Conservation (phyloP, 2,329 filamentous ascomycete species). For the Zelopaecilomyces penicillatus region DNA sequence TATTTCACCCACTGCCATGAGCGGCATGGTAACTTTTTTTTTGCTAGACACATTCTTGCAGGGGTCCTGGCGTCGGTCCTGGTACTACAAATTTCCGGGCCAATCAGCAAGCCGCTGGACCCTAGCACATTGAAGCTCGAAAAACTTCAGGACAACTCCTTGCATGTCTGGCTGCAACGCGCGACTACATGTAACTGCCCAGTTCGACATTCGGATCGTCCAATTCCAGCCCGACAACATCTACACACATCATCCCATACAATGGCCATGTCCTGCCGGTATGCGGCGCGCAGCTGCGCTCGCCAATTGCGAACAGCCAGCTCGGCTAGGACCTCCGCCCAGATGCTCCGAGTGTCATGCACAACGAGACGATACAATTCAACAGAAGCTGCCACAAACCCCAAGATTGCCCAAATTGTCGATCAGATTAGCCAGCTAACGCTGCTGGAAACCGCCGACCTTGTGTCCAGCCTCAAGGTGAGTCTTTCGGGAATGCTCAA, state of each 20-base stretch:
- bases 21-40: conserved; percentile 21
- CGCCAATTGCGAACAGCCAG: conserved; percentile 48
- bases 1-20: background rate
- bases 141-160: conserved; percentile 31
- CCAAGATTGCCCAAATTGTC: conserved; percentile 91
- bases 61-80: conserved; percentile 19
- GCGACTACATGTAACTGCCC: conserved; percentile 10
- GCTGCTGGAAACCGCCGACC: conserved; percentile 90
- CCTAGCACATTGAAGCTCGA: conserved; percentile 24
- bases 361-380: conserved; percentile 76
- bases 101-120: conserved; percentile 21
- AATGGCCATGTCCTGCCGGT: conserved; percentile 57
- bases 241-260: conserved; percentile 11
- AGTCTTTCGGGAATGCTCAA: conserved; percentile 7
- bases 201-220: conserved; percentile 2
- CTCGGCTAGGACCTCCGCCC: conserved; percentile 39
- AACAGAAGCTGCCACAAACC: conserved; percentile 65
- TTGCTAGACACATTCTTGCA: conserved; percentile 14
- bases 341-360: conserved; percentile 35
- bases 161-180: conserved; percentile 9
- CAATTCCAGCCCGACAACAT: conserved; percentile 14
- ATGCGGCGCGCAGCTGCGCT: conserved; percentile 56
- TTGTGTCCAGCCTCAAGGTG: conserved; percentile 94
- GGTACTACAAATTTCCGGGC: conserved; percentile 29
- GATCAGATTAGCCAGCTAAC: conserved; percentile 99